Conservation (phyloP, 2,329 filamentous ascomycete species). For the Aspergillus sp. region DNA sequence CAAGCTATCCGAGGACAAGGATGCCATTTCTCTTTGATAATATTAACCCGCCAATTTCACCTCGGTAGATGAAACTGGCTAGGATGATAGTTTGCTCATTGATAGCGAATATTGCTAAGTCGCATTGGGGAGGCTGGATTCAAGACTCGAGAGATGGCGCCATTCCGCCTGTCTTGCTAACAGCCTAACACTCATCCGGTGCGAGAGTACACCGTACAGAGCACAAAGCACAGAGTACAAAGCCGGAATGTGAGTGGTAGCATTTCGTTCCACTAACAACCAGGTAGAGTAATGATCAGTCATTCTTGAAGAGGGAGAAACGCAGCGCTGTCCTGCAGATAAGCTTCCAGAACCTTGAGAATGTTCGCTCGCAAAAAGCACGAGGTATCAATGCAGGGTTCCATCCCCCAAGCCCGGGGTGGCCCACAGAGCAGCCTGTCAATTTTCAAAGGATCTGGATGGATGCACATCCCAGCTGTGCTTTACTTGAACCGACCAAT, state of each 20-base stretch:
- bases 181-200: neutral
- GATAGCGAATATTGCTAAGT: neutral
- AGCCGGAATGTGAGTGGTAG: no score
- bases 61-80: neutral
- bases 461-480: neutral
- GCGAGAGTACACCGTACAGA: no score
- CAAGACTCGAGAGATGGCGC: neutral
- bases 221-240: no score
- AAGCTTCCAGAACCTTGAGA: neutral
- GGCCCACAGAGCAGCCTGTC: neutral
- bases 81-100: neutral
- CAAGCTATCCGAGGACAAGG: neutral
- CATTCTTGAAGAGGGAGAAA: neutral
- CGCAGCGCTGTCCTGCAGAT: neutral
- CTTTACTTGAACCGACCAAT: neutral
- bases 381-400: slow-evolving; percentile 9
- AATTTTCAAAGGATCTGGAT: neutral
- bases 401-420: neutral
- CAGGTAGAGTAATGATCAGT: neutral
- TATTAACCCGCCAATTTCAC: neutral
- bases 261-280: neutral
- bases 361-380: neutral
- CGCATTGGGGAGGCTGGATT: neutral
- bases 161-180: neutral
- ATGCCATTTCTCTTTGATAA: slow-evolving; percentile 2